Conservation (phyloP, 768 basidiomycete genomes). For the Mycena belliarum region DNA sequence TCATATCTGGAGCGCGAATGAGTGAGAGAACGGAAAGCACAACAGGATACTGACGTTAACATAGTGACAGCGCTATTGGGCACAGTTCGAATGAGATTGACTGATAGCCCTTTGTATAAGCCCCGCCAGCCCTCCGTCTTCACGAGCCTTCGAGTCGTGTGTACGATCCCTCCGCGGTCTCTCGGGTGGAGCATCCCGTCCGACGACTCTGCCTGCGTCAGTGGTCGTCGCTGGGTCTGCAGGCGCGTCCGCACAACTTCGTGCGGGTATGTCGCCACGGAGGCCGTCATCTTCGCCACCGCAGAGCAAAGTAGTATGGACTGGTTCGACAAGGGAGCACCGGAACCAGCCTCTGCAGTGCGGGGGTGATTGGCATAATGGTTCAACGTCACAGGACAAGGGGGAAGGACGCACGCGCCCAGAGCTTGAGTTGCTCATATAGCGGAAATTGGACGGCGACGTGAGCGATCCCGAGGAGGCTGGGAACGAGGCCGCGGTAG, state of each 20-base stretch:
- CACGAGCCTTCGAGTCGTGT: constrained; percentile 73
- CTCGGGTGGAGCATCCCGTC: constrained; percentile 59
- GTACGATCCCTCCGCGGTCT: constrained; percentile 61
- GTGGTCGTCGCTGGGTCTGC: constrained; percentile 78
- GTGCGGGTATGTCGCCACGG: constrained; percentile 94
- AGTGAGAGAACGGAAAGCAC: background rate
- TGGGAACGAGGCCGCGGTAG: constrained; percentile 93
- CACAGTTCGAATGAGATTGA: constrained; percentile 92
- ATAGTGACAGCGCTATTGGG: constrained; percentile 96
- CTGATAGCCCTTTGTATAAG: constrained; percentile 90
- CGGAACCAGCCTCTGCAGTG: constrained; percentile 44
- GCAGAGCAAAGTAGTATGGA: constrained; percentile 89
- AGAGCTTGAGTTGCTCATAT: constrained; percentile 88
- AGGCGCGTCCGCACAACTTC: constrained; percentile 98
- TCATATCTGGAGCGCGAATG: constrained; percentile 42
- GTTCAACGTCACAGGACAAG: constrained; percentile 8
- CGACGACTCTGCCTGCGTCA: constrained; percentile 60
- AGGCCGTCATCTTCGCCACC: constrained; percentile 94
- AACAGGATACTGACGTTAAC: constrained; percentile 81
- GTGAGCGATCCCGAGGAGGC: constrained; percentile 88
- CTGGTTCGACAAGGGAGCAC: constrained; percentile 52
- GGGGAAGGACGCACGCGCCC: constrained; percentile 68
- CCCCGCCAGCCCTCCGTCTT: constrained; percentile 85
- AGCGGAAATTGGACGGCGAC: constrained; percentile 98
- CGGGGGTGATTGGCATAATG: background rate